phyloP scores from a whole-genome alignment of 2,329 filamentous ascomycete species.

The Epichloe baconii region DNA sequence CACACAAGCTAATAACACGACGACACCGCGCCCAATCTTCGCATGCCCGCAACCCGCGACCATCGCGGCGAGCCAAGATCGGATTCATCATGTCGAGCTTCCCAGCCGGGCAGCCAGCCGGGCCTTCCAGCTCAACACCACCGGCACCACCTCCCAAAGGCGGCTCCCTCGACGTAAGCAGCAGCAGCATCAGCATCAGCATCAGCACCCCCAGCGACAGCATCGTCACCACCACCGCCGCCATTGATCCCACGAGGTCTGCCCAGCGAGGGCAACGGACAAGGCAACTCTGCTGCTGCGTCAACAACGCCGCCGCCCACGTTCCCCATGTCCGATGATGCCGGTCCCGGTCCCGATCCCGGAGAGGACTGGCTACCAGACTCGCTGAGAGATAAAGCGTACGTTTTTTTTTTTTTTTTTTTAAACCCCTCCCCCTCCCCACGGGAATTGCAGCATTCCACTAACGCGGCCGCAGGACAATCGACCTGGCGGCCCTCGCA shows the following conservation, averaged over 20 bases:
- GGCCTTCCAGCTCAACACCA: constrained; percentile 27
- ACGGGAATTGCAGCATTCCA: too few species aligned
- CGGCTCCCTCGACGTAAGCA: constrained; percentile 50
- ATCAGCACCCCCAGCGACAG: constrained; percentile 45
- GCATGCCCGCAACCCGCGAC: background rate
- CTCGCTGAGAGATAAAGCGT: constrained; percentile 72
- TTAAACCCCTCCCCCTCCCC: too few species aligned
- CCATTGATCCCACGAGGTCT: constrained; percentile 1
- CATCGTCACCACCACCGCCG: constrained; percentile 24
- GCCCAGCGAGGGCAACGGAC: background rate
- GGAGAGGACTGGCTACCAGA: constrained; percentile 69
- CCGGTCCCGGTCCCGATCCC: constrained; percentile 37
- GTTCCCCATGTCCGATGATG: constrained; percentile 14
- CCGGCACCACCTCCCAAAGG: constrained; percentile 63
- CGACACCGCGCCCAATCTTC: background rate
- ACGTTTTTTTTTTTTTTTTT: too few species aligned
- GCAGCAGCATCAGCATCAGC: constrained; percentile 49
- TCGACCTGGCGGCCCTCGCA: constrained; percentile 62
- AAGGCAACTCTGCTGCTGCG: constrained; percentile 8
- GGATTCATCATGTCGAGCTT: constrained; percentile 16
- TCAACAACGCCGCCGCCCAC: constrained; percentile 12
- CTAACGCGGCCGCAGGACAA: constrained; percentile 43
- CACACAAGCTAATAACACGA: too few species aligned
- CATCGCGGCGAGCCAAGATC: background rate
- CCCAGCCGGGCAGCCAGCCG: constrained; percentile 14